phyloP scores from a whole-genome alignment of 768 basidiomycete species.

The Leccinum subtestaceum region DNA sequence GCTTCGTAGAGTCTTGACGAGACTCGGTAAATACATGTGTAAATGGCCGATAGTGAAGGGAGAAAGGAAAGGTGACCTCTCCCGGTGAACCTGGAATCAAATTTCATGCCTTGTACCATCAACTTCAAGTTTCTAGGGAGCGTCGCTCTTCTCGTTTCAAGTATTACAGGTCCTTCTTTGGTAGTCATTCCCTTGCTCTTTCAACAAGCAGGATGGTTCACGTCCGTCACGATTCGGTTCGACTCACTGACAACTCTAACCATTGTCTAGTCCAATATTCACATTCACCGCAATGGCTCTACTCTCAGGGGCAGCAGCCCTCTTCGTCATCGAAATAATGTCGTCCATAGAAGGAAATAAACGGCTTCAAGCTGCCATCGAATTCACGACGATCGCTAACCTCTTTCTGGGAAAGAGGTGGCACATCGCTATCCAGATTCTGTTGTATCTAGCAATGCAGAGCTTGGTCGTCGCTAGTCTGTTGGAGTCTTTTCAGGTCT shows the following conservation, averaged over 20 bases:
- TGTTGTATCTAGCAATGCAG: conserved; percentile 23
- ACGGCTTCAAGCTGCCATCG: conserved; percentile 21
- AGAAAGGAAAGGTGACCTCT: too few relatives aligned
- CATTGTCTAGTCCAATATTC: conserved; percentile 15
- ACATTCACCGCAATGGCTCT: conserved; percentile 16
- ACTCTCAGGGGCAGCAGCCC: conserved; percentile 19
- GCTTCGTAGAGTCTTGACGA: too few relatives aligned
- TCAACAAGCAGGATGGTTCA: conserved; percentile 28
- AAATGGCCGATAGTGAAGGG: too few relatives aligned
- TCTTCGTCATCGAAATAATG: conserved; percentile 18
- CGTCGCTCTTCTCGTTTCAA: conserved; percentile 26
- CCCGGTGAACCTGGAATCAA: too few relatives aligned
- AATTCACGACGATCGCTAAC: conserved; percentile 26
- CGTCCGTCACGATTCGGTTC: conserved; percentile 9
- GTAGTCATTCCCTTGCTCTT: conserved; percentile 23
- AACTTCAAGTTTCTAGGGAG: conserved; percentile 22
- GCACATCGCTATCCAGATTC: conserved; percentile 19
- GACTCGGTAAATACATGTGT: too few relatives aligned
- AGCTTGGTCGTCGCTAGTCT: conserved; percentile 24
- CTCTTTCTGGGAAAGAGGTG: conserved; percentile 26
- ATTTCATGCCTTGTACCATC: conserved; percentile 22
- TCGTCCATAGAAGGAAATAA: conserved; percentile 24
- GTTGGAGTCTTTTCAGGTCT: conserved; percentile 25
- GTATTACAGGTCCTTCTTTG: conserved; percentile 23
- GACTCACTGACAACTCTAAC: not conserved